Evolutionary conservation across 139 green algal genomes (phyloP).

Genomic region (Tetraselmis striata): DNA sequence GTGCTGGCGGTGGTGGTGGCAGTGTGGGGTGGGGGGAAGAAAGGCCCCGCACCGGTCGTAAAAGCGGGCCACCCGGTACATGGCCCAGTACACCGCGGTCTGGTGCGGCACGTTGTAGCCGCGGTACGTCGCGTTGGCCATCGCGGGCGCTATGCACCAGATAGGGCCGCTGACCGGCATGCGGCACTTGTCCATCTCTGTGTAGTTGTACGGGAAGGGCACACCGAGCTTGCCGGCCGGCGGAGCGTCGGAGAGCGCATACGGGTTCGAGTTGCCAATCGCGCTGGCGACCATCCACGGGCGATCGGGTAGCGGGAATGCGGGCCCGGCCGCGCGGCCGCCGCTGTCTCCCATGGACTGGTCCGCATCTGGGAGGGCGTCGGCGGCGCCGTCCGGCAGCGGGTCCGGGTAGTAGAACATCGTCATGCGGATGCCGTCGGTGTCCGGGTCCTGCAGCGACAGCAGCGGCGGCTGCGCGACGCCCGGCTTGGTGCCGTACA

Average conservation of each 20-base stretch:
- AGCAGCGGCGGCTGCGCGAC: neutral
- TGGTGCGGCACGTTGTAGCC: slow-evolving; percentile 19
- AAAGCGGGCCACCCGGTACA: neutral
- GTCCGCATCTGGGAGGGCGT: too few species aligned
- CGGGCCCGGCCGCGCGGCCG: too few species aligned
- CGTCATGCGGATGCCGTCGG: slow-evolving; percentile 2
- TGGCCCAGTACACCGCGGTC: slow-evolving; percentile 5
- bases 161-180: too few species aligned
- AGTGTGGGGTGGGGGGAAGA: too few species aligned
- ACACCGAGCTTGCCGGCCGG: too few species aligned
- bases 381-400: too few species aligned
- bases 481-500: slow-evolving; percentile 9
- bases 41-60: too few species aligned
- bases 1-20: too few species aligned
- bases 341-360: too few species aligned
- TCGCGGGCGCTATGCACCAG: slow-evolving; percentile 2
- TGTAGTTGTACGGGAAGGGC: slow-evolving; percentile 10
- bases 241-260: neutral
- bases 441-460: neutral
- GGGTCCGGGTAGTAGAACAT: slow-evolving; percentile 8
- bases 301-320: neutral
- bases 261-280: neutral
- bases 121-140: slow-evolving; percentile 5
- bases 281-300: neutral
- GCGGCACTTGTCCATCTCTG: neutral